Base-by-base conservation (phyloP, 2,329 filamentous ascomycete species). In the Geosmithia flava region DNA sequence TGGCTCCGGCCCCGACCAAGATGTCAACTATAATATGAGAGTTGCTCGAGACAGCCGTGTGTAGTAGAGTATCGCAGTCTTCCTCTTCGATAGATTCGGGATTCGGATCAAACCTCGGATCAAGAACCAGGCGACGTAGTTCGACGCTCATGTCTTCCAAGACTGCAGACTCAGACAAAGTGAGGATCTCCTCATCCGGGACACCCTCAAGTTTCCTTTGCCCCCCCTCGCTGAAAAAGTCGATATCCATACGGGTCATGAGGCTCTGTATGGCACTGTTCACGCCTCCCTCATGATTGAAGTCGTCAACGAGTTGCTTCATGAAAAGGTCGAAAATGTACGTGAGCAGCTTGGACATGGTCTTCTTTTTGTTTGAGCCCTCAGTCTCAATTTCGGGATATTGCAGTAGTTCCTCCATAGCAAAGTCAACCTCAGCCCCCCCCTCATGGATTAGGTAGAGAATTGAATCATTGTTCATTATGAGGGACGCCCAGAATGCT, bases 41-140 rank as follows among this genome's bases (percentile, higher is more conserved):
- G 3, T 51, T 48, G 2, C 54, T 55, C 5, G 58, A 56, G 1
- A 58, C 57, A 10, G 62, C 62, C 29, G 57, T 53, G 37, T 66
- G 63, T n/a, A 62, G 54, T 44, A 65, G 55, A 1, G 58, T 62
- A 1, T 58, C 59, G 8, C 50, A 47, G 7, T 48, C 23, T 2
- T 50, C 47, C 6, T 48, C 29, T 2, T 51, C 48, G 7, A 48
- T 46, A 7, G 54, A 54, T 3, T 47, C 44, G 2, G 59, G 49
- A 20, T 63, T 56, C 2, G 57, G 55, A n/a, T 63, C 48, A 27
- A 65, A 66, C 7, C 61, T 56, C 0, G 56, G 53, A 47, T 66
- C 62, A 10, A 51, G 49, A 1, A 51, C 50, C 2, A 65, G 53
- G 1, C 63, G 58, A 20, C 56, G 48, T 13, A 65, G 47, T 17